Conservation (phyloP, 2,329 filamentous ascomycete genomes). For the Aphanoascus verrucosus region DNA sequence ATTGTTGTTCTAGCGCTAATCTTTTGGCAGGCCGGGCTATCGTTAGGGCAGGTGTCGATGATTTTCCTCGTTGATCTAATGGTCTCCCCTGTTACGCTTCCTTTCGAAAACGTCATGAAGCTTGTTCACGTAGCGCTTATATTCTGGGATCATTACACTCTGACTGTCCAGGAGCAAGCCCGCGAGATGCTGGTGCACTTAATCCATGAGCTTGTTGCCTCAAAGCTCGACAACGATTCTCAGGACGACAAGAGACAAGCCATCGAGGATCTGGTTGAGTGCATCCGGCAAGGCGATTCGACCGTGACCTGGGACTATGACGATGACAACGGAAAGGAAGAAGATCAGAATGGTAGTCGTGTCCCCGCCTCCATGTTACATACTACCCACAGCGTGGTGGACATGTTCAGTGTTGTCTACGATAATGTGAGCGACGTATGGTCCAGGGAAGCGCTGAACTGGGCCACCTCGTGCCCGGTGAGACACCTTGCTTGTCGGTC, state of each 20-base stretch:
- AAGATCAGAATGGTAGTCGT: slow-evolving; percentile 62
- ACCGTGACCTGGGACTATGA: slow-evolving; percentile 90
- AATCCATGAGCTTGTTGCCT: slow-evolving; percentile 88
- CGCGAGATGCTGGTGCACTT: slow-evolving; percentile 96
- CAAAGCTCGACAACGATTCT: slow-evolving; percentile 59
- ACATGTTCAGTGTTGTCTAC: slow-evolving; percentile 73
- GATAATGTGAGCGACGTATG: slow-evolving; percentile 82
- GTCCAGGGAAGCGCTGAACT: slow-evolving; percentile 79
- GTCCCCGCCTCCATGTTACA: slow-evolving; percentile 82
- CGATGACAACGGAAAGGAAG: slow-evolving; percentile 69
- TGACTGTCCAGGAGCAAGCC: slow-evolving; percentile 89
- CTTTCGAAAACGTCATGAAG: slow-evolving; percentile 68
- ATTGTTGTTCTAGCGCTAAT: slow-evolving; percentile 11
- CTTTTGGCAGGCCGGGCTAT: slow-evolving; percentile 57
- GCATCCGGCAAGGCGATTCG: slow-evolving; percentile 70
- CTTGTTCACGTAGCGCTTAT: slow-evolving; percentile 85
- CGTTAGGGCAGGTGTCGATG: slow-evolving; percentile 80
- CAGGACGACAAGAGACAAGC: slow-evolving; percentile 57
- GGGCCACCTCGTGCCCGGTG: slow-evolving; percentile 95
- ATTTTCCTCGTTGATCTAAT: slow-evolving; percentile 93
- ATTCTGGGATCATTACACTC: slow-evolving; percentile 94
- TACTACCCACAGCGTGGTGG: slow-evolving; percentile 69
- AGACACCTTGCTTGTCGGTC: slow-evolving; percentile 90
- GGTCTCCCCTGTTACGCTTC: slow-evolving; percentile 77
- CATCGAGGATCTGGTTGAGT: slow-evolving; percentile 81